These are phyloP conservation scores for Vitellaria paradoxa DNA, from an alignment of 179 eudicot species.

Conservation along the genomic window DNA sequence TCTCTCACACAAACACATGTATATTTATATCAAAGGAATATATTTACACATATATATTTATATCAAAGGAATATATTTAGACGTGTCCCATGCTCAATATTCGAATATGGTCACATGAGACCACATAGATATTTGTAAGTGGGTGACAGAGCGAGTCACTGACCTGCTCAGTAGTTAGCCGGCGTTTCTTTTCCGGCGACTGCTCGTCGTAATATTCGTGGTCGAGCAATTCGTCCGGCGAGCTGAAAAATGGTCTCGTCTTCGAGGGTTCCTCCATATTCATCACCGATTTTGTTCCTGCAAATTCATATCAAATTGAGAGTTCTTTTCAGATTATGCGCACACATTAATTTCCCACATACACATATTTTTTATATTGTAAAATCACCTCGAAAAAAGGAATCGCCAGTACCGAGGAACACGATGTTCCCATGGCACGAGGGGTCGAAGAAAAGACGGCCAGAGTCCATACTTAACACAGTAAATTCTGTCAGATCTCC, in stretches of 20 bases:
- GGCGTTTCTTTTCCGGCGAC: constrained; percentile 71
- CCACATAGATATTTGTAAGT: background rate
- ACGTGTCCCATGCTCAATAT: background rate
- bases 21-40: background rate
- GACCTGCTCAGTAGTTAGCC: constrained; percentile 78
- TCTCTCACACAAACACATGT: too few species aligned
- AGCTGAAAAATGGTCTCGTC: constrained; percentile 57
- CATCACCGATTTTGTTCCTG: constrained; percentile 50
- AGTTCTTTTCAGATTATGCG: too few species aligned
- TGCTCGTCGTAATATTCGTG: constrained; percentile 75
- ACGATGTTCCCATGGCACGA: constrained; percentile 45
- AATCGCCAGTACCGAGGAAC: constrained; percentile 43
- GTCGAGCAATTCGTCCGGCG: constrained; percentile 58
- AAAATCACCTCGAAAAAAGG: constrained; percentile 55
- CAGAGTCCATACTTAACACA: constrained; percentile 40
- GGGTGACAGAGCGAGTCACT: background rate
- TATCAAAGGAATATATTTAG: background rate
- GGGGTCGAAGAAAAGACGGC: constrained; percentile 50
- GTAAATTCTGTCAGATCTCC: constrained; percentile 14
- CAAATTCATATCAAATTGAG: background rate
- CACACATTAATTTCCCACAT: too few species aligned
- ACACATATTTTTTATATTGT: too few species aligned
- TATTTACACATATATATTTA: background rate
- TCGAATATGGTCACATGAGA: too few species aligned
- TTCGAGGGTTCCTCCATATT: constrained; percentile 53